Evolutionary conservation across 345 rosid species (phyloP).

Genomic region (Trapa bicornis): DNA sequence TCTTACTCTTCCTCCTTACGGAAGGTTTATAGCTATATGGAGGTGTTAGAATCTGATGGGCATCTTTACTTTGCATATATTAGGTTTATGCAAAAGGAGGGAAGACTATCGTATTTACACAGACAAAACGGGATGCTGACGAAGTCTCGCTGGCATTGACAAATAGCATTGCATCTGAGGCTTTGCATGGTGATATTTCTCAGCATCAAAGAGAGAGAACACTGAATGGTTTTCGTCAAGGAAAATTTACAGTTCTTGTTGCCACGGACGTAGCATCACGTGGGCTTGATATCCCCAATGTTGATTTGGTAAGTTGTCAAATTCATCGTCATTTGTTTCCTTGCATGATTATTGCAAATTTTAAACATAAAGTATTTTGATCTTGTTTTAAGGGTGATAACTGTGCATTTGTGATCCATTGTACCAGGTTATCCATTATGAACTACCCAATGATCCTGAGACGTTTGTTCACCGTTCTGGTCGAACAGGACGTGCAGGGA

Average conservation of each 20-base stretch:
- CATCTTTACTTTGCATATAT: not conserved
- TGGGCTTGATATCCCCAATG: constrained; percentile 97
- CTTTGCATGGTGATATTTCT: constrained; percentile 96
- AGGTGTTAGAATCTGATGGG: not conserved
- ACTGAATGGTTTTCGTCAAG: constrained; percentile 79
- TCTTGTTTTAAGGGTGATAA: not conserved
- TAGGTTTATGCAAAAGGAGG: constrained; percentile 98
- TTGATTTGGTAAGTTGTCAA: constrained; percentile 58
- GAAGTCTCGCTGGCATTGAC: constrained; percentile 76
- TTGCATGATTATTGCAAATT: not conserved
- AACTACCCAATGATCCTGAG: constrained; percentile 95
- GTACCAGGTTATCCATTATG: constrained; percentile 80
- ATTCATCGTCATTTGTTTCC: not conserved
- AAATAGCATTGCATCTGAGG: constrained; percentile 82
- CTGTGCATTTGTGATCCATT: not conserved
- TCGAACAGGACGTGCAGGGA: constrained; percentile 98
- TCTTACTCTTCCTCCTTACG: not conserved
- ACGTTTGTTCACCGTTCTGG: constrained; percentile 70
- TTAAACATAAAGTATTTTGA: not conserved
- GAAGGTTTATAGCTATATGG: not conserved
- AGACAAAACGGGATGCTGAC: constrained; percentile 93
- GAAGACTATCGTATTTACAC: constrained; percentile 94
- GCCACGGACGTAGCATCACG: constrained; percentile 98
- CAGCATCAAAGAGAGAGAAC: constrained; percentile 99
- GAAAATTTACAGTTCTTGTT: constrained; percentile 93